Percentiles rank a stretch among this genome's conserved stretches.
Conservation (phyloP, 140 eudicot genomes). For the Artemisia princeps region DNA sequence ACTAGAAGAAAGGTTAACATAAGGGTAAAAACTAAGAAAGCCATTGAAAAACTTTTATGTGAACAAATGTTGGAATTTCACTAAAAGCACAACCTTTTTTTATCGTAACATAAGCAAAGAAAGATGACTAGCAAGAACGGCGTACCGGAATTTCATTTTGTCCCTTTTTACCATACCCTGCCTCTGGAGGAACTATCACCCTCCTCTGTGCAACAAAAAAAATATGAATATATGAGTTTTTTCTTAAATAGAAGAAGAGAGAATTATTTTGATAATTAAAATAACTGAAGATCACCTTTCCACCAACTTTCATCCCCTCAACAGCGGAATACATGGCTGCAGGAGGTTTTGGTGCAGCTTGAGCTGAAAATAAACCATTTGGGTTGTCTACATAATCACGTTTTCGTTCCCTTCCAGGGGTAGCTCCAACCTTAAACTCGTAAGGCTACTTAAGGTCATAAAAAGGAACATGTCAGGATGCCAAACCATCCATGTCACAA, state of each 20-base stretch:
- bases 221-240: not conserved
- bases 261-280: no score
- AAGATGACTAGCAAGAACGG: no score
- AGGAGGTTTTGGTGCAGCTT: slow-evolving; percentile 99
- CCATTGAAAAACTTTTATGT: no score
- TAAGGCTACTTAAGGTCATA: slow-evolving; percentile 65
- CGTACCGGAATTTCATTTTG: slow-evolving; percentile 87
- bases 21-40: no score
- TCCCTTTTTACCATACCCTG: slow-evolving; percentile 80
- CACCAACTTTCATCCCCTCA: slow-evolving; percentile 96
- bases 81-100: not conserved
- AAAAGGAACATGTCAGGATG: slow-evolving; percentile 11
- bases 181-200: slow-evolving; percentile 71
- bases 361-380: slow-evolving; percentile 91
- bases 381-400: slow-evolving; percentile 89
- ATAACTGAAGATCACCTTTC: slow-evolving; percentile 44
- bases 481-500: no score
- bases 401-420: slow-evolving; percentile 88
- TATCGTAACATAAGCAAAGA: not conserved
- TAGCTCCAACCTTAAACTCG: slow-evolving; percentile 82
- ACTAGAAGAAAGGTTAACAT: no score
- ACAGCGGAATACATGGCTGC: slow-evolving; percentile 67
- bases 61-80: no score
- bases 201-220: slow-evolving; percentile 52
- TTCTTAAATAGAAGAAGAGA: not conserved